Conservation (phyloP, 495 filamentous ascomycete species). For the Xylaria grammica region DNA sequence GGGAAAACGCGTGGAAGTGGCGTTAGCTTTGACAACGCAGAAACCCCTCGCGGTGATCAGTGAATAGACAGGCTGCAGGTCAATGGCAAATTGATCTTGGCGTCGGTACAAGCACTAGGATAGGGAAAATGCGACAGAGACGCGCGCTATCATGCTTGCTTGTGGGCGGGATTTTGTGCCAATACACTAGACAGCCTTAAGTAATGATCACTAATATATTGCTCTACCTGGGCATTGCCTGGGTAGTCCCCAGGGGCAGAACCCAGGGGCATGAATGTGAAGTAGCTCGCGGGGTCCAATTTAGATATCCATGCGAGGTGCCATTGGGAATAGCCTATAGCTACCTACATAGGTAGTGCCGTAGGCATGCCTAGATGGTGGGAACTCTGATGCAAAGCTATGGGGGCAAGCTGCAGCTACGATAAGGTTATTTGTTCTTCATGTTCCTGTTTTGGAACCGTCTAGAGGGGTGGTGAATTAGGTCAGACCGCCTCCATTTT, state of each 20-base stretch:
- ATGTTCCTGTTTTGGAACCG: neutral
- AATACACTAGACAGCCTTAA: neutral
- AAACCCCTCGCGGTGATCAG: neutral
- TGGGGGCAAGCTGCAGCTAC: constrained; percentile 16
- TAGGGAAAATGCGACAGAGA: neutral
- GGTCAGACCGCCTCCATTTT: constrained; percentile 19
- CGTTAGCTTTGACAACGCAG: neutral
- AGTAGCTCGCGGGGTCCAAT: neutral
- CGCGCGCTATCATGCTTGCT: neutral
- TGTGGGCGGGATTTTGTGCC: neutral
- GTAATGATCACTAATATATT: constrained; percentile 11
- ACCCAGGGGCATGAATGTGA: too few species aligned
- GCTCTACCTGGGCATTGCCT: neutral
- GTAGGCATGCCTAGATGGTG: neutral
- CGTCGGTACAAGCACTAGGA: neutral
- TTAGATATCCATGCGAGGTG: constrained; percentile 11
- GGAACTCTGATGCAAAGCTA: constrained; percentile 11
- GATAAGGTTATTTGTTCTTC: constrained; percentile 10
- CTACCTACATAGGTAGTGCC: neutral
- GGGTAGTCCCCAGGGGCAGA: too few species aligned
- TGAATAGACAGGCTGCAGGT: neutral
- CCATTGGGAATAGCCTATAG: neutral
- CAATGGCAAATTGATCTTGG: neutral
- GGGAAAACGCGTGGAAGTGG: neutral
- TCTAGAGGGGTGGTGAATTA: constrained; percentile 4